A percentile compares a stretch with the other conserved stretches of the same genome.
phyloP scores from a whole-genome alignment of 306 rosid species.

The Echinosophora koreensis region DNA sequence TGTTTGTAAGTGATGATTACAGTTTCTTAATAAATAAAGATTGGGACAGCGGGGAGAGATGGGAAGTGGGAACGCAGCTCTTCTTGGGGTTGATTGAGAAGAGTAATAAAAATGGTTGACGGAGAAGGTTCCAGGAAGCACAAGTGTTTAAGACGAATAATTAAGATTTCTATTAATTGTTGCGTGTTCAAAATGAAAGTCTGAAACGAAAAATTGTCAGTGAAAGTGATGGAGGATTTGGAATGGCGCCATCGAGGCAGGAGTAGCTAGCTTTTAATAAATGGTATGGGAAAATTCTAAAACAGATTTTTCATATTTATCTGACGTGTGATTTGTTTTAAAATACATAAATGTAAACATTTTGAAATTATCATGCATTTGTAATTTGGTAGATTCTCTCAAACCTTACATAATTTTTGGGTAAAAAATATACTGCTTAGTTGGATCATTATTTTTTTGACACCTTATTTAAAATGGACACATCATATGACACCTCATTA shows the following conservation, averaged over 20 bases:
- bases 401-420: too few species aligned
- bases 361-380: neutral
- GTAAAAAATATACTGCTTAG: too few species aligned
- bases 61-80: constrained; percentile 35
- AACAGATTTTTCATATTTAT: neutral
- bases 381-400: too few species aligned
- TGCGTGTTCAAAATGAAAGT: constrained; percentile 37
- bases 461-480: too few species aligned
- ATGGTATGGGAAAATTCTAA: neutral
- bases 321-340: neutral
- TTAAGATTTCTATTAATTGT: neutral
- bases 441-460: too few species aligned
- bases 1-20: constrained; percentile 42
- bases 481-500: too few species aligned
- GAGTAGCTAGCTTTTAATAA: too few species aligned
- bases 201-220: neutral
- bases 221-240: constrained; percentile 4
- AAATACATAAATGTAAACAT: neutral
- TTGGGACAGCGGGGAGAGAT: neutral
- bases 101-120: neutral
- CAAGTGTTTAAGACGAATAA: neutral
- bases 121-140: constrained; percentile 49
- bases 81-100: neutral
- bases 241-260: constrained; percentile 6
- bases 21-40: neutral